Base-by-base conservation (phyloP, 139 green algal genomes). In the Edaphochlamys debaryana region DNA sequence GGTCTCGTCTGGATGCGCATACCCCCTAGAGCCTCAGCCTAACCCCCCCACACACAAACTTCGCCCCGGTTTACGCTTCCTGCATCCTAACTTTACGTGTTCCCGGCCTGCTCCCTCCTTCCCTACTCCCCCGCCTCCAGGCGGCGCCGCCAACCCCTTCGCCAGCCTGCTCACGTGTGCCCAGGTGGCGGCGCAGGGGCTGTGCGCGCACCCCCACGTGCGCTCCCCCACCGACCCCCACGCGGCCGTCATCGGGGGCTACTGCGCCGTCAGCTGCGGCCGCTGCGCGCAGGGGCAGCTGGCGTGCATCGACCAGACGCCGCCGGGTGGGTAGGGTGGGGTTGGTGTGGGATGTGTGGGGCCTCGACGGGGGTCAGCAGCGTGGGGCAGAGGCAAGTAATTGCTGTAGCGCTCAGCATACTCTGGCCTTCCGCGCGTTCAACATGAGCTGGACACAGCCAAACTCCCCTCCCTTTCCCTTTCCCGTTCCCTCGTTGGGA, bases 301-400 rank as follows among this genome's bases (percentile, higher is more conserved):
- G 32, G 69, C 71, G 20, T 91, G 87, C 68, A 52, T 78, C 29
- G 85, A 91, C 85, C 77, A 63, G n/a, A 64, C 78, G 41, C 87
- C 87, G 40, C 80, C 58, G 5, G 84, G 84, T 89, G 48, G 34
- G 80, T 50, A 30, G 54, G 52, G 13, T 38, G 23, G 20, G 11
- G 64, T 17, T 7, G 11, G 50, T 11, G 20, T 29, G 42, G 41
- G 41, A 30, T 41, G 1, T 6, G 69, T 27, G 22, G 54, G 54
- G 9, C 7, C 4, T 27, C 17, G 23, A 4, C 54, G 30, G 54
- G 11, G 20, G 20, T 19, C 22, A 63, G 22, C 54, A 63, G 54
- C 17, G 20, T 63, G 20, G 54, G 23, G 22, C 54, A 63, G 54
- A 20, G 20, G 54, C 11, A 9, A 54, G 45, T n/a, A n/a, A n/a